These are phyloP conservation scores for Ceratocystiopsis minuta DNA, from an alignment of 2,329 filamentous ascomycete species.

Conservation along the genomic window DNA sequence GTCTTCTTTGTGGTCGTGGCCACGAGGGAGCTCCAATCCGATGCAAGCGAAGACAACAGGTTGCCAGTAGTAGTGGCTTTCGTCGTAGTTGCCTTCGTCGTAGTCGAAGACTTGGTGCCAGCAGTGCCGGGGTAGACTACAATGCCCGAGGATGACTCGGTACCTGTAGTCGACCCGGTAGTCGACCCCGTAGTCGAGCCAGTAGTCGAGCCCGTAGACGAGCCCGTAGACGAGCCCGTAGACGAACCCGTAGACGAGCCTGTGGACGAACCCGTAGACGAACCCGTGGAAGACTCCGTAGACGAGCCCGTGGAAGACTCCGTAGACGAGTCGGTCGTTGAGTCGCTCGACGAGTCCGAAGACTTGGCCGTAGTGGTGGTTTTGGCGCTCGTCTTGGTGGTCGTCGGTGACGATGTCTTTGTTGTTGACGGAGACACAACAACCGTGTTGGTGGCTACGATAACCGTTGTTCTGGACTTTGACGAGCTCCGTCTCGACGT, in stretches of 20 bases:
- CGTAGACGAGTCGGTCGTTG: neutral
- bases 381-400: neutral
- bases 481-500: constrained; percentile 5
- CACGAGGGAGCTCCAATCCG: neutral
- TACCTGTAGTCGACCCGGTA: no score
- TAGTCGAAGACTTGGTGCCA: neutral
- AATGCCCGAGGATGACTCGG: constrained; percentile 7
- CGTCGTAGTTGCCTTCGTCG: neutral
- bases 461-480: constrained; percentile 10
- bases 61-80: neutral
- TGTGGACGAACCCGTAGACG: neutral
- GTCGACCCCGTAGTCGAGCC: neutral
- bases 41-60: constrained; percentile 1
- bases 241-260: constrained; percentile 2
- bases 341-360: neutral
- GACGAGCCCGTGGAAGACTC: no score
- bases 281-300: no score
- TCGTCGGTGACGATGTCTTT: neutral
- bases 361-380: neutral
- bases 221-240: neutral
- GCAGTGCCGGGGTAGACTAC: constrained; percentile 2
- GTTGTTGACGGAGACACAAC: constrained; percentile 8
- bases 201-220: neutral
- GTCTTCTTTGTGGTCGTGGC: neutral
- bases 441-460: constrained; percentile 13